A percentile compares a stretch with the other conserved stretches of the same genome.
These are phyloP conservation scores for Candida dubliniensis DNA, from an alignment of 1,139 yeast genomes.

Conservation along the genomic window DNA sequence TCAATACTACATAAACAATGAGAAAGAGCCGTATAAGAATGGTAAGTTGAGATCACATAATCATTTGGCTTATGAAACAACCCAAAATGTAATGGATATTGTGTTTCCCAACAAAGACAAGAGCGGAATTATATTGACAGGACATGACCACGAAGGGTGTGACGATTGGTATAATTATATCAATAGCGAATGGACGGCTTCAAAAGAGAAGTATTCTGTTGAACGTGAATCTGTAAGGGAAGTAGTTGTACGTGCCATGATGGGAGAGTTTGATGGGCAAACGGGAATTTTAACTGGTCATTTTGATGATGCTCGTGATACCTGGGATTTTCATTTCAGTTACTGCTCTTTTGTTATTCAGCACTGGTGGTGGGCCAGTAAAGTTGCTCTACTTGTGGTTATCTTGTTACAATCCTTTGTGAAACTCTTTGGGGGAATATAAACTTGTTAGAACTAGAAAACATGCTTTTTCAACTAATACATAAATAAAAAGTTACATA, in stretches of 20 bases:
- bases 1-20: slow-evolving; percentile 52
- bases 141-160: slow-evolving; percentile 98
- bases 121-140: slow-evolving; percentile 81
- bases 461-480: background rate
- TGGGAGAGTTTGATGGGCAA: slow-evolving; percentile 95
- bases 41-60: slow-evolving; percentile 84
- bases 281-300: slow-evolving; percentile 81
- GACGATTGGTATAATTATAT: slow-evolving; percentile 56
- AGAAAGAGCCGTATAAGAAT: slow-evolving; percentile 63
- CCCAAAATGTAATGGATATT: slow-evolving; percentile 65
- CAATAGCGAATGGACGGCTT: slow-evolving; percentile 59
- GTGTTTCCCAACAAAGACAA: slow-evolving; percentile 62
- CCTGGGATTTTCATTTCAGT: slow-evolving; percentile 68
- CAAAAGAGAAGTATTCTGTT: slow-evolving; percentile 31
- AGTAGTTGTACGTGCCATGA: slow-evolving; percentile 85
- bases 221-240: slow-evolving; percentile 56
- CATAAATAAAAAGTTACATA: no score
- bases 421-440: slow-evolving; percentile 3
- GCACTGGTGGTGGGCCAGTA: slow-evolving; percentile 94
- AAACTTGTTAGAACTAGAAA: background rate
- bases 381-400: slow-evolving; percentile 52
- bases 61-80: slow-evolving; percentile 66
- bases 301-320: slow-evolving; percentile 32
- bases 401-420: slow-evolving; percentile 37
- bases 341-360: slow-evolving; percentile 85